Conservation (phyloP, 2,329 filamentous ascomycete genomes). For the Neophaeococcomyces mojaviensis region DNA sequence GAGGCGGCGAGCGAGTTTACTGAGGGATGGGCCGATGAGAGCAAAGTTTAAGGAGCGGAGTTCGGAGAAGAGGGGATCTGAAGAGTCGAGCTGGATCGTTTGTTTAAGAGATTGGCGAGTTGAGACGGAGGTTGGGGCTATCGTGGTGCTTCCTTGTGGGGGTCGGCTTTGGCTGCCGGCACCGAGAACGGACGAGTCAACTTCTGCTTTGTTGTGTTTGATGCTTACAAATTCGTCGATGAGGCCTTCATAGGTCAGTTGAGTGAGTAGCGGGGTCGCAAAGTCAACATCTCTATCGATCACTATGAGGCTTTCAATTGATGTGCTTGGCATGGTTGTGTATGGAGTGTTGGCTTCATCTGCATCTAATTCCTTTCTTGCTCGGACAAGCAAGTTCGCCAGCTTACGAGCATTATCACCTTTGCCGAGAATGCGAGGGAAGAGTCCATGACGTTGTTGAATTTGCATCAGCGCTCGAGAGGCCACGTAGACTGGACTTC, state of each 20-base stretch:
- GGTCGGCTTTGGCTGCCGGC: slow-evolving; percentile 50
- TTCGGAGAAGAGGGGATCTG: slow-evolving; percentile 80
- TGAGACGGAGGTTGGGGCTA: slow-evolving; percentile 46
- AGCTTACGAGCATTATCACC: slow-evolving; percentile 88
- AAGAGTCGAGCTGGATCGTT: slow-evolving; percentile 81
- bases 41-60: slow-evolving; percentile 91
- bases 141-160: slow-evolving; percentile 46
- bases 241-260: slow-evolving; percentile 92
- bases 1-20: slow-evolving; percentile 80
- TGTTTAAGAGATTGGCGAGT: slow-evolving; percentile 62
- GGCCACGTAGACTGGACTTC: slow-evolving; percentile 79
- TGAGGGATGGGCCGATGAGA: slow-evolving; percentile 79
- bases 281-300: slow-evolving; percentile 94
- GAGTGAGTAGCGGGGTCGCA: slow-evolving; percentile 82
- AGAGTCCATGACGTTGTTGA: slow-evolving; percentile 84
- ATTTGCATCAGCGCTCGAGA: slow-evolving; percentile 91
- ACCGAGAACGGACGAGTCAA: slow-evolving; percentile 84
- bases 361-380: slow-evolving; percentile 83
- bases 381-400: slow-evolving; percentile 76
- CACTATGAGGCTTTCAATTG: slow-evolving; percentile 83
- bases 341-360: slow-evolving; percentile 47
- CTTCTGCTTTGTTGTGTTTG: slow-evolving; percentile 82
- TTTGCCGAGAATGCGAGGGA: slow-evolving; percentile 90
- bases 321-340: slow-evolving; percentile 67
- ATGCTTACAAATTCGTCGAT: slow-evolving; percentile 92